Evolutionary conservation across 176 grass and related monocot species (phyloP).

Genomic region (Secale cereale): DNA sequence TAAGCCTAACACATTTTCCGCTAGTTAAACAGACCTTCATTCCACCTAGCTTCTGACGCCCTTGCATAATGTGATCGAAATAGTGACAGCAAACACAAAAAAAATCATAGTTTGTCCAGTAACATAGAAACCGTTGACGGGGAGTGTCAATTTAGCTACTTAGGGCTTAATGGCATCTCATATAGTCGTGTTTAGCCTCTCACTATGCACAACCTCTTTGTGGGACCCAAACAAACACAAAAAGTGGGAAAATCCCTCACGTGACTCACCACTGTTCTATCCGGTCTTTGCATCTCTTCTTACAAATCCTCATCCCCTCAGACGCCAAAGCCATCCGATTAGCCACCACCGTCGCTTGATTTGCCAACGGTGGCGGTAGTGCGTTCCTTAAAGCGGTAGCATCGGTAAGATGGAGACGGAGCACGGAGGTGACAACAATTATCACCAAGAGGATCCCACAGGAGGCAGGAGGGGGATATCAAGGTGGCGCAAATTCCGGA

Average conservation of each 20-base stretch:
- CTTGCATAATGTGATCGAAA: neutral
- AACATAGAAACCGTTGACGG: neutral
- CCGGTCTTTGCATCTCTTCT: neutral
- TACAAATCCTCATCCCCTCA: neutral
- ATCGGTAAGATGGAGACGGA: neutral
- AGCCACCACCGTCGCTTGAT: neutral
- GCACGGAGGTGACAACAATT: neutral
- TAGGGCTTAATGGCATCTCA: neutral
- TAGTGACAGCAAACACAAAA: neutral
- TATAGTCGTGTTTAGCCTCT: neutral
- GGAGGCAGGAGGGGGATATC: neutral
- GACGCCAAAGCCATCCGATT: neutral
- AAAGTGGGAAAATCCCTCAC: neutral
- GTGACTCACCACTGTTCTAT: neutral
- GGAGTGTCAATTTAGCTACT: neutral
- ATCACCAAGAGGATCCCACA: neutral
- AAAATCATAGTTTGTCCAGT: neutral
- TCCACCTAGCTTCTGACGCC: neutral
- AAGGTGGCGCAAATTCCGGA: neutral
- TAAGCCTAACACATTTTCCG: neutral
- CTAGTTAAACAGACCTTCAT: neutral
- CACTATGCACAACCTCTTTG: neutral
- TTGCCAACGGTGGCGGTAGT: neutral
- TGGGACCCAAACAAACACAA: neutral
- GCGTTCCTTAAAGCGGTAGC: neutral